These are phyloP conservation scores for Cyclotella atomus DNA, from an alignment of 108 stramenopile genomes.

Conservation along the genomic window DNA sequence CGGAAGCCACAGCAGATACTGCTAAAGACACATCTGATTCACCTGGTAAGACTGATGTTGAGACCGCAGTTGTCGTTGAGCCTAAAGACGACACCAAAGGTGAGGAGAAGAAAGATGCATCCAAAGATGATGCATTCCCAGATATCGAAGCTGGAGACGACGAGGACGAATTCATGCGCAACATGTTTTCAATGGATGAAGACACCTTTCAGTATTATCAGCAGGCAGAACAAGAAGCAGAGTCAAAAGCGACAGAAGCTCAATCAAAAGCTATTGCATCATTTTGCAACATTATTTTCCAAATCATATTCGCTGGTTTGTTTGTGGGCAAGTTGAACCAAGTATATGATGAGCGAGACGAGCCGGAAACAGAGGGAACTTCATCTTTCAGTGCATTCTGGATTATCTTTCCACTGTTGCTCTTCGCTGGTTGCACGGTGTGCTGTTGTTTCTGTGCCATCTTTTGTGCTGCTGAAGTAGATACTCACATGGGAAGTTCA, in stretches of 20 bases:
- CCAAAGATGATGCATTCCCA: neutral
- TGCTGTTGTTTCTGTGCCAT: constrained; percentile 77
- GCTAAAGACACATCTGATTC: too few relatives aligned
- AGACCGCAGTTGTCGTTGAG: constrained; percentile 24
- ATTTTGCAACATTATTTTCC: constrained; percentile 56
- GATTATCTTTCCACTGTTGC: constrained; percentile 78
- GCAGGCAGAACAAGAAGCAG: constrained; percentile 68
- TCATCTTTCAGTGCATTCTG: constrained; percentile 73
- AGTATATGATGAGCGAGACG: constrained; percentile 45
- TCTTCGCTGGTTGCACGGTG: constrained; percentile 62
- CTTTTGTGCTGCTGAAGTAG: constrained; percentile 59
- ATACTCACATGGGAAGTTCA: constrained; percentile 40
- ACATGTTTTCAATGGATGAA: constrained; percentile 63
- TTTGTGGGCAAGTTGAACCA: constrained; percentile 77
- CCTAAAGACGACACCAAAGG: constrained; percentile 1
- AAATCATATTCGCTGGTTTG: constrained; percentile 62
- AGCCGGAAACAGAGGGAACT: constrained; percentile 39
- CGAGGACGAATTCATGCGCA: constrained; percentile 44
- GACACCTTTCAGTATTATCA: constrained; percentile 73
- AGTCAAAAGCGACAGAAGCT: constrained; percentile 63
- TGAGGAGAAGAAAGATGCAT: neutral
- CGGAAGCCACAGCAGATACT: constrained; percentile 13
- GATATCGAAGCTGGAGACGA: constrained; percentile 20
- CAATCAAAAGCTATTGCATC: constrained; percentile 57
- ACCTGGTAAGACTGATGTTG: too few relatives aligned